phyloP scores from a whole-genome alignment of 1,284 basidiomycete species.

The Fomitopsis betulina region DNA sequence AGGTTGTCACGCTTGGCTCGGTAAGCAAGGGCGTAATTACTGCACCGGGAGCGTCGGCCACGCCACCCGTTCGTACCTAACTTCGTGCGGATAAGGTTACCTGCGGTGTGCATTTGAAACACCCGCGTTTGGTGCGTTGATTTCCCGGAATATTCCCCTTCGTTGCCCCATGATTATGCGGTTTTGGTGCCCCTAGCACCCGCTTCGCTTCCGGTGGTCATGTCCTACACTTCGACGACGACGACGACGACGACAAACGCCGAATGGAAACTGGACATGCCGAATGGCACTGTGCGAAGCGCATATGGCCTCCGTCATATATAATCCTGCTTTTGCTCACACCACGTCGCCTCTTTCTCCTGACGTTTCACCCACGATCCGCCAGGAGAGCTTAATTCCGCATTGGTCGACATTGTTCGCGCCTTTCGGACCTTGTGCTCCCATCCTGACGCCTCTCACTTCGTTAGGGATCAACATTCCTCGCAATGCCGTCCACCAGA shows the following conservation, averaged over 20 bases:
- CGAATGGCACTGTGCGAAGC: neutral
- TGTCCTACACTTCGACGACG: neutral
- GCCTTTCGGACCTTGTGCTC: neutral
- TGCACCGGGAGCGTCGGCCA: neutral
- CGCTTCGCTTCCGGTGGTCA: neutral
- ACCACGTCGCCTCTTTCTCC: neutral
- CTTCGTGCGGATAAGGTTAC: neutral
- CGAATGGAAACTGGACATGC: neutral
- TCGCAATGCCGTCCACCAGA: neutral
- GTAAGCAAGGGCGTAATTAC: neutral
- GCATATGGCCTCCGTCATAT: neutral
- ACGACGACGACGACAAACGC: neutral
- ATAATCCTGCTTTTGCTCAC: neutral
- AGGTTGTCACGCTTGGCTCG: neutral
- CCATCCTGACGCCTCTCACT: neutral
- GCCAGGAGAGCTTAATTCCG: neutral
- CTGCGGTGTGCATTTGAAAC: neutral
- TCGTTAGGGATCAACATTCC: neutral
- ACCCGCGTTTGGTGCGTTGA: neutral
- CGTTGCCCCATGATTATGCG: neutral
- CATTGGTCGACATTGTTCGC: neutral
- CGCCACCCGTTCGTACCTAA: neutral
- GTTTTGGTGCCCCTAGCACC: neutral
- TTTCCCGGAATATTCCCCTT: neutral
- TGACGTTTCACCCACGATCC: neutral